A percentile compares a stretch with the other conserved stretches of the same genome.
Conservation (phyloP, 2,329 filamentous ascomycete genomes). For the Boeremia exigua region DNA sequence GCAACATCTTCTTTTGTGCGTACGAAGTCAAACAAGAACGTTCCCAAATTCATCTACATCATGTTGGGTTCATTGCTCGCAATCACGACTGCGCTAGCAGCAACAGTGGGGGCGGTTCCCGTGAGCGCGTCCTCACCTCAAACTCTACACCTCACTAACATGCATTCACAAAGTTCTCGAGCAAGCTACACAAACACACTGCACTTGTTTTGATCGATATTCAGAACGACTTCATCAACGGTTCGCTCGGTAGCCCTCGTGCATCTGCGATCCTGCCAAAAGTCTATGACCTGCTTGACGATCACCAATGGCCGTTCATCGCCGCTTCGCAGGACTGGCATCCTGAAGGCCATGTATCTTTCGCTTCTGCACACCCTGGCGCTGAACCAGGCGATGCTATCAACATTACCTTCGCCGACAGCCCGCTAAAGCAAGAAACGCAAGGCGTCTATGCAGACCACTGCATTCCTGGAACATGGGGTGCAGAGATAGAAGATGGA, state of each 20-base stretch:
- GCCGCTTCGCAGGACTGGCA: constrained; percentile 35
- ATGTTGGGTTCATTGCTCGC: neutral
- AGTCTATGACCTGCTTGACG: constrained; percentile 29
- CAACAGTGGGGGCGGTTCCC: constrained; percentile 6
- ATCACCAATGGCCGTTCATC: constrained; percentile 34
- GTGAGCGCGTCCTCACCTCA: constrained; percentile 1
- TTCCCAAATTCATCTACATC: neutral
- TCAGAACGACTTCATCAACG: constrained; percentile 36
- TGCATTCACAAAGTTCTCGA: constrained; percentile 16
- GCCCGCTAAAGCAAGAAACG: constrained; percentile 22
- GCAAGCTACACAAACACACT: constrained; percentile 25
- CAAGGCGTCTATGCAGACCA: constrained; percentile 27
- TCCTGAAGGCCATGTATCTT: constrained; percentile 28
- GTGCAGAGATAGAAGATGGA: constrained; percentile 26
- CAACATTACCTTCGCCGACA: constrained; percentile 30
- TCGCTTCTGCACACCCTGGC: constrained; percentile 24
- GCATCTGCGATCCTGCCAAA: constrained; percentile 27
- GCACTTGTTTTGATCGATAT: constrained; percentile 34
- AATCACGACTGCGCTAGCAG: neutral
- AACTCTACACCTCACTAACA: neutral
- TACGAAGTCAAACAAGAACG: neutral
- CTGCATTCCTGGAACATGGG: constrained; percentile 29
- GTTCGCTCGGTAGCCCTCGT: constrained; percentile 26
- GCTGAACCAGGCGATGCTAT: constrained; percentile 18
- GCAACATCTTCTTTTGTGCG: neutral